Base-by-base conservation (phyloP, 2,329 filamentous ascomycete genomes). In the Paraphaeosphaeria sporulosa region DNA sequence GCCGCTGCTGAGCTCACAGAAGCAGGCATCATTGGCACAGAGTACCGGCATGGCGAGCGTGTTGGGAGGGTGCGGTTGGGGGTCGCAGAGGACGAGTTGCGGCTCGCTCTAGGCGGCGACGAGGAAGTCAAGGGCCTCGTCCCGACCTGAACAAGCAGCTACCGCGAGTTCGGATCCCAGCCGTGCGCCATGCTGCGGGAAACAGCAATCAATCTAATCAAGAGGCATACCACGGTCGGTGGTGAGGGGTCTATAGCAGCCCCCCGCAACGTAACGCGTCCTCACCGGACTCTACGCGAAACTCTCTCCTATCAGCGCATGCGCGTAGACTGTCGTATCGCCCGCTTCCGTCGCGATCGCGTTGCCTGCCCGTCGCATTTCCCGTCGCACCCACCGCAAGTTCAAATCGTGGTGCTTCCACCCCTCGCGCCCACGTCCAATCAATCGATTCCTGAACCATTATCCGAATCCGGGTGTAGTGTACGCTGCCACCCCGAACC, bases 51-150 rank as follows among this genome's bases (percentile, higher is more conserved):
- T 65, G 90, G 93, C 0, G 94, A 98, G 74, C 85, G 95, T 46
- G 93, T 92, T 23, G 94, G 93, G 58, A 94, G 96, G 77, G 87
- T 99, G 43, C 85, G 94, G 58, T 83, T 99, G 58, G 89, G 92
- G 23, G 89, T 98, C 66, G 91, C 92, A 13, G 92, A 97, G 61
- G 94, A 98, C 71, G 94, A 99, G 79, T 88, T 99, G 30, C 90
- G 90, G 74, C 86, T 93, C 74, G 95, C 94, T 32, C 88, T 98
- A 68, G 88, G 90, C 61, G 94, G 97, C 66, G 95, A 99, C 80
- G 87, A 87, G 8, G 93, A 97, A 73, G 89, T 96, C 57, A 93
- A 89, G 77, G 89, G 90, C 42, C 82, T 97, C 71, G 25, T 62
- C 38, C 44, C 56, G 36, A 34, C 52, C 42, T 62, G 59, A 40